A percentile compares a stretch with the other conserved stretches of the same genome.
These are phyloP conservation scores for Hyaloscypha variabilis DNA, from an alignment of 495 filamentous ascomycete species.

Conservation along the genomic window DNA sequence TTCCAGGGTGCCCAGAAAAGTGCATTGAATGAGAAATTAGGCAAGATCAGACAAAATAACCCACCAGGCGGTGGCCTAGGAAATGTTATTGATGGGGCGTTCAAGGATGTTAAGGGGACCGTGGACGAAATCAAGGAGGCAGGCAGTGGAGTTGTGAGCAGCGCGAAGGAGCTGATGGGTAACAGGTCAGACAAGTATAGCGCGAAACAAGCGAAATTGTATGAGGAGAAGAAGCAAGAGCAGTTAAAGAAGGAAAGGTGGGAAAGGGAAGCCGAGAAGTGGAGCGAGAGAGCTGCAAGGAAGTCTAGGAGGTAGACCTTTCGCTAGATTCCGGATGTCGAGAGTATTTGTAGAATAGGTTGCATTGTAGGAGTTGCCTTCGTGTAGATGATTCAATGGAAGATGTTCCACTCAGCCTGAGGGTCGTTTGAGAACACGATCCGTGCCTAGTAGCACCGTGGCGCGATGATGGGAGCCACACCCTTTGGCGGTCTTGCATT, in stretches of 20 bases:
- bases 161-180: constrained; percentile 40
- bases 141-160: constrained; percentile 30
- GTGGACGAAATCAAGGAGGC: constrained; percentile 23
- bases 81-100: background rate
- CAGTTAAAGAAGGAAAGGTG: constrained; percentile 45
- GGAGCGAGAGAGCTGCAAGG: constrained; percentile 13
- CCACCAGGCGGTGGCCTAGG: background rate
- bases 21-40: constrained; percentile 5
- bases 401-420: background rate
- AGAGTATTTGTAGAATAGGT: background rate
- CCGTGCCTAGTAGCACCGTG: no score
- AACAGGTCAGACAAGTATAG: constrained; percentile 32
- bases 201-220: constrained; percentile 40
- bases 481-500: no score
- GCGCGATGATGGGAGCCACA: no score
- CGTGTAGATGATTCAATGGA: background rate
- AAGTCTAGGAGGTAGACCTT: constrained; percentile 4
- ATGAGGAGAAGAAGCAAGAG: constrained; percentile 47
- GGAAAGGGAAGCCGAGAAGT: constrained; percentile 29
- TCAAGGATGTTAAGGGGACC: constrained; percentile 28
- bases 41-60: constrained; percentile 1
- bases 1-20: constrained; percentile 6
- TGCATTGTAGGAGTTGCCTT: background rate
- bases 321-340: background rate
- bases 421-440: background rate